Evolutionary conservation across 73 alveolate species (phyloP), one percentile per base, ranked within the genome.

Genomic region (Paramecium caudatum): DNA sequence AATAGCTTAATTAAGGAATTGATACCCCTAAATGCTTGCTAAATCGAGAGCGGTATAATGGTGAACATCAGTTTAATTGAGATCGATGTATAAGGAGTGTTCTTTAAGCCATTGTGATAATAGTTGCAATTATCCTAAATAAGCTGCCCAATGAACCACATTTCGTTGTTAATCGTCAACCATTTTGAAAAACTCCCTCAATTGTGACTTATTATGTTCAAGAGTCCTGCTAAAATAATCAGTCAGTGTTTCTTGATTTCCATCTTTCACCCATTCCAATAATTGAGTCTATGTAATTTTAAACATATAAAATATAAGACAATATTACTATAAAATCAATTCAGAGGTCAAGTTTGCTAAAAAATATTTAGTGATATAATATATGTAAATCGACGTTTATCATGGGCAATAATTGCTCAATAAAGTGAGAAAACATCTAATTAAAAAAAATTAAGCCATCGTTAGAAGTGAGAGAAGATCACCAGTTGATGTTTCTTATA

Each of bases 231-330:
- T n/a, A 30, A 68, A 68, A 49, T 34, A 68, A 12, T 4, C 3
- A 27, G 30, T 43, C n/a, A 68, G 37, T 25, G 84, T 68, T n/a
- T 68, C 30, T 5, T 34, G 34, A 13, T 68, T 68, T 2, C 84
- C 84, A 30, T 68, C 84, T 37, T 68, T 68, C 61, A 68, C 84
- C 84, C 84, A 68, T 68, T 68, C 84, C 34, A 68, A 17, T 68
- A 68, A 17, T 68, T 68, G 33, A 68, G 84, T 68, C 50, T 68
- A 68, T 32, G 84, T 34, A 68, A 68, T 68, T 68, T 68, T 68
- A 32, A 9, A 34, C 61, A 55, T 55, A 3, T 21, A 21, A 5
- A 21, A 21, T 49, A 49, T 5, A 49, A 21, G 8, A 48, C 4
- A 48, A 13, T 19, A 48, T 48, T 48, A 19, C 69, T 9, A 49